Conservation (phyloP, 208 protist species). For the Trypanosomatidae sp. region DNA sequence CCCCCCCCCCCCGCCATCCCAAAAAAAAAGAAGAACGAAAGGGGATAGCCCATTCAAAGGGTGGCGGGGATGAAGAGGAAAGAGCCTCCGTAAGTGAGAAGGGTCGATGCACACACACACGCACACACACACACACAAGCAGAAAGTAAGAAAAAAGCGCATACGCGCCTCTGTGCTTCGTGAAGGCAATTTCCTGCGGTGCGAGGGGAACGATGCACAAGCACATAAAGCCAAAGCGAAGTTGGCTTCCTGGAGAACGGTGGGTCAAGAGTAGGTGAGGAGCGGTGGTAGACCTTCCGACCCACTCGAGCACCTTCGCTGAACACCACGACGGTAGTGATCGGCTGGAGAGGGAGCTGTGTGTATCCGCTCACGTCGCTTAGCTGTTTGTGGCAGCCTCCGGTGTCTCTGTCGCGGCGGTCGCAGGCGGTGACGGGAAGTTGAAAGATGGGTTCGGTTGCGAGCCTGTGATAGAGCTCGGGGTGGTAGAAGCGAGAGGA, state of each 20-base stretch:
- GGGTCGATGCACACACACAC: not conserved
- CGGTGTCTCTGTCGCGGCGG: not conserved
- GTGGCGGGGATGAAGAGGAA: not conserved
- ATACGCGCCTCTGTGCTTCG: not conserved
- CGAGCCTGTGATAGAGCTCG: not conserved
- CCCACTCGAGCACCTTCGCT: not conserved
- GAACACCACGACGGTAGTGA: not conserved
- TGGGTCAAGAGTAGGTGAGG: not conserved
- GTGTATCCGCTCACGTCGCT: not conserved
- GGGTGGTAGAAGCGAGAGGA: not conserved
- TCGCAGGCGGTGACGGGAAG: not conserved
- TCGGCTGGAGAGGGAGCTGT: not conserved
- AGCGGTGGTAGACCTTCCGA: not conserved
- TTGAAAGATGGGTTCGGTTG: not conserved
- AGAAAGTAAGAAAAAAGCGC: not conserved
- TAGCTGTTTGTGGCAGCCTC: not conserved
- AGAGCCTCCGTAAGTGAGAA: not conserved
- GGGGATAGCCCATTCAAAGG: no score
- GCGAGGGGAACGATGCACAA: not conserved
- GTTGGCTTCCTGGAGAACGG: not conserved
- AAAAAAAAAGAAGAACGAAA: no score
- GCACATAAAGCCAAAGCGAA: not conserved
- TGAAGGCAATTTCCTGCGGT: not conserved
- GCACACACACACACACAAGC: constrained; percentile 2
- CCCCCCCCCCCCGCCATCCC: no score